These are phyloP conservation scores for Aspergillus phoenicis DNA, from an alignment of 2,329 filamentous ascomycete species.

Conservation along the genomic window DNA sequence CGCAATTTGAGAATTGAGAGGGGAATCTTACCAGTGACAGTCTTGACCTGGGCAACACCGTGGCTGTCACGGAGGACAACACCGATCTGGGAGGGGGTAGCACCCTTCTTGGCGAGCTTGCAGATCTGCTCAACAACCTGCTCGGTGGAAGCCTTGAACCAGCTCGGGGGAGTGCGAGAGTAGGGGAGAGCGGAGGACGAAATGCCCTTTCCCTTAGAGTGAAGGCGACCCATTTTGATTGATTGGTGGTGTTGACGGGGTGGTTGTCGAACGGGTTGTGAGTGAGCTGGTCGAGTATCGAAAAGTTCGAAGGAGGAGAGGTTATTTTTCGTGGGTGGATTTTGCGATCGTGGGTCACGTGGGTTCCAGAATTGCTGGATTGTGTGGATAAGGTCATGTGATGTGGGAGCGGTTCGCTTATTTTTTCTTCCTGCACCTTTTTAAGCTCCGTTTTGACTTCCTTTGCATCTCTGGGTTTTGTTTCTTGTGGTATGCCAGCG, in stretches of 20 bases:
- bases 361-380: neutral
- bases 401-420: conserved; percentile 22
- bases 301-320: conserved; percentile 4
- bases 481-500: neutral
- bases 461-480: conserved; percentile 9
- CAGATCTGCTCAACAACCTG: conserved; percentile 98
- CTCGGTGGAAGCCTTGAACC: conserved; percentile 98
- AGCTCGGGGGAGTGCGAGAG: conserved; percentile 87
- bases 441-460: conserved; percentile 3
- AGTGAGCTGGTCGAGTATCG: conserved; percentile 24
- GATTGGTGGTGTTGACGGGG: conserved; percentile 12
- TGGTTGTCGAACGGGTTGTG: conserved; percentile 34
- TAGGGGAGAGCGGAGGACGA: conserved; percentile 94
- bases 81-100: conserved; percentile 98
- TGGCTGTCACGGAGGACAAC: conserved; percentile 97
- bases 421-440: conserved; percentile 14
- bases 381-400: conserved; percentile 9
- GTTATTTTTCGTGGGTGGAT: conserved; percentile 19
- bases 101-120: conserved; percentile 98
- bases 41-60: conserved; percentile 96
- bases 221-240: conserved; percentile 71
- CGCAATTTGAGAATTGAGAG: neutral
- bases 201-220: conserved; percentile 99
- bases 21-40: conserved; percentile 80
- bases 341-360: conserved; percentile 37